These are phyloP conservation scores for Onygena corvina DNA, from an alignment of 2,329 filamentous ascomycete species.

Conservation along the genomic window DNA sequence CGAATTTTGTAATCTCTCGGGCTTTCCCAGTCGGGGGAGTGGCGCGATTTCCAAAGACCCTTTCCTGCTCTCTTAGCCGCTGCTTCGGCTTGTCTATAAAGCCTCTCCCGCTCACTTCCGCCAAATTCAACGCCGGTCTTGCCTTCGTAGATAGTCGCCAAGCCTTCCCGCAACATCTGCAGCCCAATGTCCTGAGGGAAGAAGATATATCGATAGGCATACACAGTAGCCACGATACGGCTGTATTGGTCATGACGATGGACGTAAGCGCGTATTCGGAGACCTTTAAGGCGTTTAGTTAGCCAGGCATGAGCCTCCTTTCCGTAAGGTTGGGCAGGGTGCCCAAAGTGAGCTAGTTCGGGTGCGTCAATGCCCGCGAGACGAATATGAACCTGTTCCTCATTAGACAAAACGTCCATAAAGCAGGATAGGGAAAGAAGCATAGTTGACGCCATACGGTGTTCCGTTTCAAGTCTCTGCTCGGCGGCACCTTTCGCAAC, in stretches of 20 bases:
- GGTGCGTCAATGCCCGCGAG: constrained; percentile 89
- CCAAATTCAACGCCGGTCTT: constrained; percentile 86
- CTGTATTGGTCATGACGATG: constrained; percentile 86
- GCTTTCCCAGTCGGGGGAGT: constrained; percentile 54
- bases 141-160: constrained; percentile 88
- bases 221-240: constrained; percentile 76
- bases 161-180: constrained; percentile 73
- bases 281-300: constrained; percentile 55
- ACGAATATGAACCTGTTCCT: constrained; percentile 59
- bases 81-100: constrained; percentile 37
- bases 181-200: constrained; percentile 70
- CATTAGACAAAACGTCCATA: not conserved
- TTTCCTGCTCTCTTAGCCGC: constrained; percentile 51
- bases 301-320: constrained; percentile 74
- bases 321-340: constrained; percentile 70
- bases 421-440: not conserved
- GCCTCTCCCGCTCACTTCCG: constrained; percentile 43
- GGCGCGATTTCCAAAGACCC: constrained; percentile 59
- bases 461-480: constrained; percentile 57
- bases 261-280: constrained; percentile 67
- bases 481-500: constrained; percentile 63
- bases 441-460: constrained; percentile 48
- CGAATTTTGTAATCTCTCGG: constrained; percentile 75
- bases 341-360: constrained; percentile 84
- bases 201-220: constrained; percentile 45